These are phyloP conservation scores for Heliocybe sulcata DNA, from an alignment of 1,284 basidiomycete species.

Conservation along the genomic window DNA sequence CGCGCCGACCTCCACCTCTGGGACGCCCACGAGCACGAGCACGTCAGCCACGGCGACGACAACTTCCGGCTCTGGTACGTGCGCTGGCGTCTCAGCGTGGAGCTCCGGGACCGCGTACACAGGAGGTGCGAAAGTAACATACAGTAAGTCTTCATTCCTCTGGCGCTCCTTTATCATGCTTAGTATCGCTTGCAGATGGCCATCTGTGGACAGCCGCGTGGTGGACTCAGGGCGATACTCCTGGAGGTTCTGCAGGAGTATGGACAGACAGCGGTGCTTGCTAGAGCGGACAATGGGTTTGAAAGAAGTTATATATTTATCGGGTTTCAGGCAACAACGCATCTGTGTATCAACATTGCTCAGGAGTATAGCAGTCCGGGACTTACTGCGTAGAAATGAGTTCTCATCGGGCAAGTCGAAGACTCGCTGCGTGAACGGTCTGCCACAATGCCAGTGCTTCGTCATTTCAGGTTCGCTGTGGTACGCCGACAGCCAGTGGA, in stretches of 20 bases:
- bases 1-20: conserved; percentile 12
- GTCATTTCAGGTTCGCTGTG: no score
- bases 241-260: conserved; percentile 30
- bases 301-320: no score
- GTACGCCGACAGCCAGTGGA: no score
- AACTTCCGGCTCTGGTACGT: conserved; percentile 27
- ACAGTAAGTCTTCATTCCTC: conserved; percentile 28
- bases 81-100: conserved; percentile 48
- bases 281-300: conserved; percentile 6
- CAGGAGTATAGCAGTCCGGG: no score
- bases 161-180: conserved; percentile 6
- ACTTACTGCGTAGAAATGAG: no score
- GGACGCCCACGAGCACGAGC: conserved; percentile 9
- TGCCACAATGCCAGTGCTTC: no score
- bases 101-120: conserved; percentile 35
- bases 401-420: no score
- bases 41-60: conserved; percentile 17
- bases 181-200: conserved; percentile 24
- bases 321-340: not conserved
- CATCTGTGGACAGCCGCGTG: conserved; percentile 59
- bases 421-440: no score
- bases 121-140: conserved; percentile 43
- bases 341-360: no score
- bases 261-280: conserved; percentile 56
- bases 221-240: conserved; percentile 54